These are phyloP conservation scores for Azolla pinnata DNA, from an alignment of 75 land plant species.

Conservation along the genomic window DNA sequence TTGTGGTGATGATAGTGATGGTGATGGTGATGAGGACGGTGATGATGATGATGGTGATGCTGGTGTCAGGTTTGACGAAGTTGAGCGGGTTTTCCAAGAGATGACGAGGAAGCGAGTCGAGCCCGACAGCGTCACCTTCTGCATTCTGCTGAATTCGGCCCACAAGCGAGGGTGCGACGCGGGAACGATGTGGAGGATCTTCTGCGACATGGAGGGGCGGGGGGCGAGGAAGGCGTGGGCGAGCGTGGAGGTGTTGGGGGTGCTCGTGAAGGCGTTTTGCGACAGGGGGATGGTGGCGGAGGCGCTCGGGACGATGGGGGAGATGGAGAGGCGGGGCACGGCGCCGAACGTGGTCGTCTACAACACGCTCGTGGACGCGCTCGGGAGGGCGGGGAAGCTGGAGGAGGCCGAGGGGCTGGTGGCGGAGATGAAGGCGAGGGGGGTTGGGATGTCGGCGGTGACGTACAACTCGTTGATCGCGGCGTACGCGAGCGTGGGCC, in stretches of 20 bases:
- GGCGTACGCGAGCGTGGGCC: constrained; percentile 59
- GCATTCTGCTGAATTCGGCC: constrained; percentile 48
- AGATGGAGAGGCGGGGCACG: constrained; percentile 66
- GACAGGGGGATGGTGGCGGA: constrained; percentile 53
- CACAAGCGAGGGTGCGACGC: constrained; percentile 36
- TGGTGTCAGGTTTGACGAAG: constrained; percentile 51
- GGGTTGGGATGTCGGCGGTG: constrained; percentile 35
- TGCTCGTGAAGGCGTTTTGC: constrained; percentile 71
- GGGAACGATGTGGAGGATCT: constrained; percentile 60
- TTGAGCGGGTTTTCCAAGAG: constrained; percentile 37
- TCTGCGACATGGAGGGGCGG: constrained; percentile 33
- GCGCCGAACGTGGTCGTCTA: constrained; percentile 47
- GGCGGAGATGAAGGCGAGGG: constrained; percentile 56
- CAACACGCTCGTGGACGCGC: constrained; percentile 69
- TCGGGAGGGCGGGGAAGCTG: constrained; percentile 46
- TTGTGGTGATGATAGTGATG: too few relatives aligned
- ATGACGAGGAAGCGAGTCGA: constrained; percentile 41
- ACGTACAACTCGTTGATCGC: constrained; percentile 56
- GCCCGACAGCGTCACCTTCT: constrained; percentile 70
- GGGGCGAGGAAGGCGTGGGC: constrained; percentile 47
- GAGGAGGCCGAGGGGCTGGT: constrained; percentile 85
- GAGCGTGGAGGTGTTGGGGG: constrained; percentile 44
- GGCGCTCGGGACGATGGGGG: constrained; percentile 49
- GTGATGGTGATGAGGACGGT: too few relatives aligned
- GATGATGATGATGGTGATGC: not conserved